Evolutionary conservation across 1,284 basidiomycete genomes (phyloP), one percentile per base, ranked within the genome.

Genomic region (Sporisorium iseilematis-ciliati): DNA sequence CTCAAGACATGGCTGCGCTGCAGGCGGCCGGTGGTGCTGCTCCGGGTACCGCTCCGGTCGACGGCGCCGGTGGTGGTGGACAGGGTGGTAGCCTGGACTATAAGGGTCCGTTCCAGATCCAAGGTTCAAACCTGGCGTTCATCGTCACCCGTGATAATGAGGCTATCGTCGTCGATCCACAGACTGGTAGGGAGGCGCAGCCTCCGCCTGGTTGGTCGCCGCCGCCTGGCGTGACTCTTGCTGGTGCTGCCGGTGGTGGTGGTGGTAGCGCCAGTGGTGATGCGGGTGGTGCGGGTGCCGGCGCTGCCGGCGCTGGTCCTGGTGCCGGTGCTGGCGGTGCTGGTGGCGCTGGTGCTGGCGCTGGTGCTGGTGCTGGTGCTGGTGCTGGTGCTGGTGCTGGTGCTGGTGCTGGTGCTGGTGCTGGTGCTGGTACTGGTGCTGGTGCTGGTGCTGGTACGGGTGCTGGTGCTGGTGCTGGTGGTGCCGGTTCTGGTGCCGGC

Each of bases 21-120:
- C 57, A 62, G 52, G 63, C 14, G 14, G 66, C 65, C n/a, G 57
- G 62, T 0, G 72, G 42, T 7, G 72, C 53, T 20, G 41, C 45
- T 25, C 53, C 55, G 10, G 65, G 62, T 16, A 21, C n/a, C 7
- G 29, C 21, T 26, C 54, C 68, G 5, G 55, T 65, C n/a, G 62
- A 65, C 29, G 67, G 61, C 2, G 14, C 23, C 25, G 46, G 49
- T n/a, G 31, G 31, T 5, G 43, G 43, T 21, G 33, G 33, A 8
- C 23, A 41, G n/a, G 35, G 12, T 48, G 45, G 45, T 23, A 20
- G 11, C 6, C 23, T 21, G 6, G 14, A 7, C 23, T n/a, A 45
- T 12, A 33, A 45, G 2, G 54, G 54, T 16, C 54, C 54, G 7
- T 56, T 38, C 43, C 11, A 12, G 21, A 38, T 56, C 16, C 43